A percentile compares a stretch with the other conserved stretches of the same genome.
These are phyloP conservation scores for Trichaptum fuscoviolaceum DNA, from an alignment of 768 basidiomycete genomes.

Conservation along the genomic window DNA sequence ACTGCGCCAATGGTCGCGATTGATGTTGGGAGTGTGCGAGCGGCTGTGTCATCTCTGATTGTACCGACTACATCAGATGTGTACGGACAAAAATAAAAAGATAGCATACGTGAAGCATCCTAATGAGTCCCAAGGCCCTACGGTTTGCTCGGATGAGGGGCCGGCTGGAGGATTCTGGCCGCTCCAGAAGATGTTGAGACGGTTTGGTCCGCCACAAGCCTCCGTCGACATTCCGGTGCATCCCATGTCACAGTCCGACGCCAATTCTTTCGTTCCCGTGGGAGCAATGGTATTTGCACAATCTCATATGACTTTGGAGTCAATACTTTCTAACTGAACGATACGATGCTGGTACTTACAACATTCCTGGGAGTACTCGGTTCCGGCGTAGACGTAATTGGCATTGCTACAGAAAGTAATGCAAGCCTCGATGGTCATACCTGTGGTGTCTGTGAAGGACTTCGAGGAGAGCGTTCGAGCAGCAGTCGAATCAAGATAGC, in stretches of 20 bases:
- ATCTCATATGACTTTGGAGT: conserved; percentile 5
- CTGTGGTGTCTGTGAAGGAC: conserved; percentile 36
- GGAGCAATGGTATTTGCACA: neutral
- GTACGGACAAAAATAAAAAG: no score
- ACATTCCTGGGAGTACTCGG: conserved; percentile 65
- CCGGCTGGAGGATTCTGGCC: conserved; percentile 23
- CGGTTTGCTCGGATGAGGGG: conserved; percentile 48
- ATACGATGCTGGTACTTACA: conserved; percentile 34
- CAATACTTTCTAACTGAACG: conserved; percentile 6
- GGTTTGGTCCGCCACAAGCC: conserved; percentile 69
- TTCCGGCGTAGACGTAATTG: conserved; percentile 58
- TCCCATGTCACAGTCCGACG: conserved; percentile 58
- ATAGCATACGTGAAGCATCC: conserved; percentile 53
- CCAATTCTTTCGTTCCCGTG: no score
- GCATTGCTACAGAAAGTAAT: conserved; percentile 38
- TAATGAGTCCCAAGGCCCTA: conserved; percentile 51
- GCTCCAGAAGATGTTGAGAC: conserved; percentile 57
- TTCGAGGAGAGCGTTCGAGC: conserved; percentile 53
- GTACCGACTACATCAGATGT: neutral
- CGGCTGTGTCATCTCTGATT: neutral
- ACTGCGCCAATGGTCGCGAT: conserved; percentile 36
- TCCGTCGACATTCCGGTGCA: conserved; percentile 59
- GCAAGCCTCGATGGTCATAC: conserved; percentile 60
- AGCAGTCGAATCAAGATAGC: conserved; percentile 45
- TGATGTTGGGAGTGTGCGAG: neutral